Evolutionary conservation across 2,329 filamentous ascomycete species (phyloP).

Genomic region (Hypoxylon sp.): DNA sequence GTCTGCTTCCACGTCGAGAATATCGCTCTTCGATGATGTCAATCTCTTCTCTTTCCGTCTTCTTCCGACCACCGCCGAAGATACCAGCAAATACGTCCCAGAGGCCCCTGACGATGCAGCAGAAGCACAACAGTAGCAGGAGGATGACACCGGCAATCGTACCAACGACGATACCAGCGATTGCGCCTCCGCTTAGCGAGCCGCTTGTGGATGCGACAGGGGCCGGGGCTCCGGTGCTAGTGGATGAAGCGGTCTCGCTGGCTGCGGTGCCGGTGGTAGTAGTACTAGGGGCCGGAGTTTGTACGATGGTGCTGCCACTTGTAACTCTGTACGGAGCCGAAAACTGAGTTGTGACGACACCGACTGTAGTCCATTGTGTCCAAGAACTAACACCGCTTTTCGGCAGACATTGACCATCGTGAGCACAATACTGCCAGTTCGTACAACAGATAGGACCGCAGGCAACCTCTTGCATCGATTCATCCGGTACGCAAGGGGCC

Average conservation of each 20-base stretch:
- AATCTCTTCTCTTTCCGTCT: conserved; percentile 66
- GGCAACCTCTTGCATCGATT: conserved; percentile 68
- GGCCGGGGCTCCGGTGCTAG: conserved; percentile 61
- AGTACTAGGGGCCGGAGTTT: conserved; percentile 63
- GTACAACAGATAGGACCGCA: conserved; percentile 82
- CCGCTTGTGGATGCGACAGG: conserved; percentile 61
- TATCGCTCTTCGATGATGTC: conserved; percentile 76
- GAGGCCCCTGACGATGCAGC: conserved; percentile 75
- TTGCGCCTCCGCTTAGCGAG: conserved; percentile 77
- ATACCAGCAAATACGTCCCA: conserved; percentile 73
- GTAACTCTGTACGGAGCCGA: conserved; percentile 67
- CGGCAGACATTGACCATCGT: conserved; percentile 69
- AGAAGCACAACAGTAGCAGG: conserved; percentile 80
- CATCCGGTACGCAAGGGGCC: conserved; percentile 65
- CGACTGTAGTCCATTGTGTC: conserved; percentile 62
- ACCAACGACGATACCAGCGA: conserved; percentile 86
- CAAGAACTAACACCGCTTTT: conserved; percentile 59
- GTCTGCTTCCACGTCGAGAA: conserved; percentile 65
- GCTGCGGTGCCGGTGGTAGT: conserved; percentile 69
- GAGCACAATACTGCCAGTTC: conserved; percentile 76
- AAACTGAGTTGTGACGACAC: conserved; percentile 70
- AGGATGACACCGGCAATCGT: conserved; percentile 76
- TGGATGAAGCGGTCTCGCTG: conserved; percentile 68
- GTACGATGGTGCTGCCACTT: conserved; percentile 62
- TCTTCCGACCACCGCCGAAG: conserved; percentile 70